These are phyloP conservation scores for Amylocarpus encephaloides DNA, from an alignment of 2,329 filamentous ascomycete genomes.

Conservation along the genomic window DNA sequence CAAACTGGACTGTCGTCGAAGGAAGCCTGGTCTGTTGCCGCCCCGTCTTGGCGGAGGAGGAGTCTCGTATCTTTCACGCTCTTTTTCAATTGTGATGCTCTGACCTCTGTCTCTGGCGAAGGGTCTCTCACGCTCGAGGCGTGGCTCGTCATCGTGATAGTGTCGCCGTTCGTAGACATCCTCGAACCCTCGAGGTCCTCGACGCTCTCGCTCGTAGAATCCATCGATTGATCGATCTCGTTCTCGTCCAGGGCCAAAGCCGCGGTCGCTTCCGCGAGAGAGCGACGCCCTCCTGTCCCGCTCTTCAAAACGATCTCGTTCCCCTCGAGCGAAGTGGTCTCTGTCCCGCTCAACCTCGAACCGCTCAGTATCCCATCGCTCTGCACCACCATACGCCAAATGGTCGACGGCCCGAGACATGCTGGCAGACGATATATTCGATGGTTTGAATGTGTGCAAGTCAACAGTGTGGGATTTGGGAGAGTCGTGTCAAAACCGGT, in stretches of 20 bases:
- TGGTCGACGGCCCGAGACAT: slow-evolving; percentile 32
- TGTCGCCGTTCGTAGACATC: slow-evolving; percentile 34
- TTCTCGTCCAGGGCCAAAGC: slow-evolving; percentile 33
- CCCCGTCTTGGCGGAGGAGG: slow-evolving; percentile 26
- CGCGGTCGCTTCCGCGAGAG: slow-evolving; percentile 32
- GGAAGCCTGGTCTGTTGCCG: slow-evolving; percentile 55
- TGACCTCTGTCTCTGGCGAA: slow-evolving; percentile 33
- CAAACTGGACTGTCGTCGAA: slow-evolving; percentile 80
- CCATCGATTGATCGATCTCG: slow-evolving; percentile 45
- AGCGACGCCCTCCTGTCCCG: slow-evolving; percentile 34
- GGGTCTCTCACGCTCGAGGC: slow-evolving; percentile 45
- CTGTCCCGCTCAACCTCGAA: slow-evolving; percentile 41
- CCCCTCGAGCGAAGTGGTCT: slow-evolving; percentile 33
- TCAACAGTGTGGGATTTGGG: neutral
- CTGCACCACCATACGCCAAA: slow-evolving; percentile 31
- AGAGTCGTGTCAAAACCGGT: neutral
- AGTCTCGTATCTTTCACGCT: slow-evolving; percentile 24
- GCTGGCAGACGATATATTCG: slow-evolving; percentile 1
- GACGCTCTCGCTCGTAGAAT: slow-evolving; percentile 44
- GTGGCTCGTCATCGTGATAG: slow-evolving; percentile 38
- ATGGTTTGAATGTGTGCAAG: neutral
- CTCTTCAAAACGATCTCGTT: slow-evolving; percentile 40
- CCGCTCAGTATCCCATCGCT: slow-evolving; percentile 51
- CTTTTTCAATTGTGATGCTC: slow-evolving; percentile 27
- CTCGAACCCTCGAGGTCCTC: slow-evolving; percentile 29